Evolutionary conservation across 2,329 filamentous ascomycete species (phyloP).

Genomic region (Penicillium oxalicum): DNA sequence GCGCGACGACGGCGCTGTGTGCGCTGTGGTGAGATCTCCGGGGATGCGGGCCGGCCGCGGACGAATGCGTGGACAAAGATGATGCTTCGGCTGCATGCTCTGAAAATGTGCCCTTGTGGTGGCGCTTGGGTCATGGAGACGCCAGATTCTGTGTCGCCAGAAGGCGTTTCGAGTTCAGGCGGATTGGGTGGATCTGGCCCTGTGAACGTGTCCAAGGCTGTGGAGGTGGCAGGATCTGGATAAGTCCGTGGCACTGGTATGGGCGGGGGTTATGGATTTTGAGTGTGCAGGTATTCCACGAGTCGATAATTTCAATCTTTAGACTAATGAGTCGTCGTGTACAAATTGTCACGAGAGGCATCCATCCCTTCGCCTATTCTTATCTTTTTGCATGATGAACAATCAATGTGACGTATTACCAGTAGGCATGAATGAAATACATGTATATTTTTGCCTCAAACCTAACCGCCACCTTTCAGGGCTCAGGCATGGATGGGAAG

Average conservation of each 20-base stretch:
- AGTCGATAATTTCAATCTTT: neutral
- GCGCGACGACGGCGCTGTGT: slow-evolving; percentile 46
- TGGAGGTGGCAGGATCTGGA: neutral
- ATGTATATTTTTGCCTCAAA: too few species aligned
- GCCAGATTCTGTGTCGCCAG: slow-evolving; percentile 1
- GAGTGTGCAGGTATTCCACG: neutral
- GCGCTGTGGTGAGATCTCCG: slow-evolving; percentile 61
- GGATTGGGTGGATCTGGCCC: neutral
- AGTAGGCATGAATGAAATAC: too few species aligned
- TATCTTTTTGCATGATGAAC: too few species aligned
- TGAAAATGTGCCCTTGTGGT: slow-evolving; percentile 38
- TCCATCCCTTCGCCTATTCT: too few species aligned
- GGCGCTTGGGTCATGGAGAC: slow-evolving; percentile 37
- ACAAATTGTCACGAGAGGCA: too few species aligned
- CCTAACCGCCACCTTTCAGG: too few species aligned
- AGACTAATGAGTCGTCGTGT: too few species aligned
- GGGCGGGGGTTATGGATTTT: too few species aligned
- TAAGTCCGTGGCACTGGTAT: neutral
- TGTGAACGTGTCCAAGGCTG: neutral
- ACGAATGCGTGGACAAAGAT: slow-evolving; percentile 33
- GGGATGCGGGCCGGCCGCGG: slow-evolving; percentile 47
- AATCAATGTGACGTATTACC: too few species aligned
- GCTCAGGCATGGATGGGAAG: too few species aligned
- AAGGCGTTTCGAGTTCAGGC: neutral
- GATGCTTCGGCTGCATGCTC: slow-evolving; percentile 33